Evolutionary conservation across 306 rosid genomes (phyloP).

Genomic region (Medicago truncatula): MtrunA17r5.0-ANR NC_053042.1:2901001-2901500

Average conservation of each 20-base stretch:
- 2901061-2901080: constrained; percentile 4
- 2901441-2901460: constrained; percentile 27
- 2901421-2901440: constrained; percentile 27
- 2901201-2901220: constrained; percentile 69
- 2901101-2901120: constrained; percentile 26
- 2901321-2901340: constrained; percentile 26
- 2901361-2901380: constrained; percentile 36
- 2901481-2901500: constrained; percentile 60
- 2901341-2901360: constrained; percentile 6
- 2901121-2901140: constrained; percentile 30
- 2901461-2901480: constrained; percentile 49
- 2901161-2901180: constrained; percentile 57
- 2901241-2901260: constrained; percentile 80
- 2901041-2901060: neutral
- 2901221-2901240: constrained; percentile 70
- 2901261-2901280: constrained; percentile 79
- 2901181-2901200: constrained; percentile 55
- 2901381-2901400: constrained; percentile 7
- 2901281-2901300: constrained; percentile 67
- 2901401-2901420: constrained; percentile 26
- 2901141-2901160: constrained; percentile 54
- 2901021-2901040: neutral
- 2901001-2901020: neutral
- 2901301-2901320: constrained; percentile 62
- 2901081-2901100: neutral